Base-by-base conservation (phyloP, 768 basidiomycete species). In the Cystofilobasidium macerans region DNA sequence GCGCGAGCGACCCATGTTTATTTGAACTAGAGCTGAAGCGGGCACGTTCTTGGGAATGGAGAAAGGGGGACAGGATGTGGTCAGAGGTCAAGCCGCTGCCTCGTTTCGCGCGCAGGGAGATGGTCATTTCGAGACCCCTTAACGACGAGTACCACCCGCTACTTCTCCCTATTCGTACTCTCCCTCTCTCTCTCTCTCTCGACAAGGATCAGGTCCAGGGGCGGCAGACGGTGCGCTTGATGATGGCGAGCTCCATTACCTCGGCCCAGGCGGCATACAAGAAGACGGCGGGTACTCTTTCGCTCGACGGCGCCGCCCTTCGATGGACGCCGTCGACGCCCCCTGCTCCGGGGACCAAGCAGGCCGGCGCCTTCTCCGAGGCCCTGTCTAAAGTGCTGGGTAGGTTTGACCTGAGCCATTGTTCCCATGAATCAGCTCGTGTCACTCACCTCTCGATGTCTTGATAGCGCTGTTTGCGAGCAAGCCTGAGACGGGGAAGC, bases 271-370 rank as follows among this genome's bases (percentile, higher is more conserved):
- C 86, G 70, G 83, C 84, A 68, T 92, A 86, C 84, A 92, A 92
- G 78, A 93, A 92, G 79, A 76, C 81, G 59, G 75, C 81, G 20
- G 90, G 89, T 68, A 77, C 82, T 67, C 82, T 93, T 69, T 82
- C 87, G 72, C 84, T 93, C 72, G 87, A 84, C 16, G 81, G 83
- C 72, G 78, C 80, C 8, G 82, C 84, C 71, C 80, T 93, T 3
- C 83, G 84, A 79, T 93, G 89, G 89, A 84, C 84, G 0, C 85
- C 86, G 73, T 83, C 86, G 69, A 84, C 54, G 8, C 74, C 59
- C 5, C 72, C 71, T 4, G 75, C 70, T 14, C 74, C 67, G 0
- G 62, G 67, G 71, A 75, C 75, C n/a, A 72, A 66, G 61, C 85
- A 69, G 84, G 83, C 76, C 80, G 81, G 53, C 79, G 79, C 0